Percentiles rank a stretch among this genome's conserved stretches.
Conservation (phyloP, 192 early-diverging fungal species). For the Coemansia sp. region DNA sequence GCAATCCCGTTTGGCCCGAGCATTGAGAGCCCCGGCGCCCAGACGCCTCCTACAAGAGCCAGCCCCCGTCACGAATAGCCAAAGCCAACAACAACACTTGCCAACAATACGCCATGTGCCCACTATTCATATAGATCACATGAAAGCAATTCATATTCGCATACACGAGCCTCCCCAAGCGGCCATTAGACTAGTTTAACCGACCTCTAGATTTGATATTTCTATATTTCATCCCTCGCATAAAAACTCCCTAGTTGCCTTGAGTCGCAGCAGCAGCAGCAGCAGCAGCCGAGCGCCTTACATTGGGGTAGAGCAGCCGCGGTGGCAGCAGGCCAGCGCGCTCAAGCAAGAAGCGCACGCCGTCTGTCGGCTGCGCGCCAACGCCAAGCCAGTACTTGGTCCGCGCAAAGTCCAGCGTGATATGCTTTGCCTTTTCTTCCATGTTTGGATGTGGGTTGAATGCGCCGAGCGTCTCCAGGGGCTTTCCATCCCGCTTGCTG, state of each 20-base stretch:
- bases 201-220: neutral
- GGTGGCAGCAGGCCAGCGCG: conserved; percentile 48
- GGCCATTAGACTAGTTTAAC: neutral
- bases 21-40: neutral
- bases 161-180: neutral
- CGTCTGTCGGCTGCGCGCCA: conserved; percentile 92
- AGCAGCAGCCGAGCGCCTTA: conserved; percentile 20
- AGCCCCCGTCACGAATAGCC: neutral
- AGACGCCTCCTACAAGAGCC: neutral
- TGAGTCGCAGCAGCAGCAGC: neutral
- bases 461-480: conserved; percentile 87
- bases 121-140: neutral
- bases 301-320: conserved; percentile 40
- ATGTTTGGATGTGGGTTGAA: conserved; percentile 84
- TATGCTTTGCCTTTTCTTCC: conserved; percentile 70
- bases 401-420: conserved; percentile 82
- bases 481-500: conserved; percentile 79
- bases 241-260: neutral
- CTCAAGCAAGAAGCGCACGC: conserved; percentile 82
- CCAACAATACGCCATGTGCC: neutral
- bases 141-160: neutral
- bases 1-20: neutral
- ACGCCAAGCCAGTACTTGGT: conserved; percentile 97
- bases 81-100: neutral
- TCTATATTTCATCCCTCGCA: neutral